Conservation (phyloP, 805 yeast genomes). For the Wickerhamiella kazuoi region DNA sequence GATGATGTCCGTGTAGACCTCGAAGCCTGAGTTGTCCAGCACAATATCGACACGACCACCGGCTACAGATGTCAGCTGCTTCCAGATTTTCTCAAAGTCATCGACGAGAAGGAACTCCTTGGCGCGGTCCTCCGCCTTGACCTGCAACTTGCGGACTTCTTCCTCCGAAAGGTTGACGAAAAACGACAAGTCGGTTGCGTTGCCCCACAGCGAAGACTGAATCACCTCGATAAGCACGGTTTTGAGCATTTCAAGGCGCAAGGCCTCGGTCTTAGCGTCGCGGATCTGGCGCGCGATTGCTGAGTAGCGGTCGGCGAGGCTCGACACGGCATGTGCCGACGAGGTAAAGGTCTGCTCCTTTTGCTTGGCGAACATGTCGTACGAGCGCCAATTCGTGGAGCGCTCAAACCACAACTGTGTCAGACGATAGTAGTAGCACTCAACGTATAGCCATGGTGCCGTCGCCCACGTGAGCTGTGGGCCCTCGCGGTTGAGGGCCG, state of each 20-base stretch:
- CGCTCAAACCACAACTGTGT: conserved; percentile 18
- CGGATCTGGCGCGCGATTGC: conserved; percentile 21
- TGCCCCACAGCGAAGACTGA: conserved; percentile 92
- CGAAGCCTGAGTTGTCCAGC: conserved; percentile 89
- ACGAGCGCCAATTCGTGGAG: conserved; percentile 30
- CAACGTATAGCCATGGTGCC: conserved; percentile 84
- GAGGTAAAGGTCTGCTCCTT: conserved; percentile 61
- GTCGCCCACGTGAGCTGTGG: not conserved
- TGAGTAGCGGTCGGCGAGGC: conserved; percentile 51
- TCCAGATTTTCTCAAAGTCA: conserved; percentile 58
- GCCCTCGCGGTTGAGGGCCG: conserved; percentile 23
- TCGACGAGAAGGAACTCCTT: conserved; percentile 63
- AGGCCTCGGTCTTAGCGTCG: conserved; percentile 1
- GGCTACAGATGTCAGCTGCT: conserved; percentile 11
- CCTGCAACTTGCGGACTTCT: conserved; percentile 74
- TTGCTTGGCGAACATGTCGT: conserved; percentile 56
- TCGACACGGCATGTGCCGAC: conserved; percentile 61
- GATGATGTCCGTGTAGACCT: conserved; percentile 70
- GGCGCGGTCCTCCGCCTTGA: conserved; percentile 67
- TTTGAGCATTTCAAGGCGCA: conserved; percentile 26
- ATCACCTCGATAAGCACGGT: conserved; percentile 64
- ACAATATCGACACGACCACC: conserved; percentile 57
- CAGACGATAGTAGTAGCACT: conserved; percentile 63
- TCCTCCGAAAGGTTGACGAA: conserved; percentile 56
- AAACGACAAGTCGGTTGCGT: conserved; percentile 86